phyloP scores from a whole-genome alignment of 1,284 basidiomycete genomes.

The Leccinum solheimii region DNA sequence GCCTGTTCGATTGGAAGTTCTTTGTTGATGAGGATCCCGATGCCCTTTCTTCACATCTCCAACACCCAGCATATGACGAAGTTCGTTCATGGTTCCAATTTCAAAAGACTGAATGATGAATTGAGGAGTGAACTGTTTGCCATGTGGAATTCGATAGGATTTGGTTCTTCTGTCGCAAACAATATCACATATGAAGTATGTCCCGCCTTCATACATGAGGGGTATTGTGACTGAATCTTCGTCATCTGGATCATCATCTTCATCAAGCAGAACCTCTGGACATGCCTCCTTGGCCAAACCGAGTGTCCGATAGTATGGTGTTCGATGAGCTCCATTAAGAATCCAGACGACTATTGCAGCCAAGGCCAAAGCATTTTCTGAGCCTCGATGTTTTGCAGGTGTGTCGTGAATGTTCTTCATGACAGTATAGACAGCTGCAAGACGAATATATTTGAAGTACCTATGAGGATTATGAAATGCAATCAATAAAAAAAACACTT shows the following conservation, averaged over 20 bases:
- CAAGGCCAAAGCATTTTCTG: not conserved
- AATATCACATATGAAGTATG: not conserved
- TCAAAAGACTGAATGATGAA: not conserved
- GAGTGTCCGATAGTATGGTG: not conserved
- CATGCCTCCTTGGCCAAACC: constrained; percentile 2
- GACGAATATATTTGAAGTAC: constrained; percentile 12
- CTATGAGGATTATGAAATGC: not conserved
- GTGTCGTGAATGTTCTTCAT: not conserved
- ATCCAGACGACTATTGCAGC: constrained; percentile 10
- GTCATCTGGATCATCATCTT: not conserved
- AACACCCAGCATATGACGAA: not conserved
- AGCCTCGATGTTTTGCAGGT: not conserved
- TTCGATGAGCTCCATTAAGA: constrained; percentile 4
- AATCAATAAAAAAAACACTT: not conserved
- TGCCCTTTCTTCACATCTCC: not conserved
- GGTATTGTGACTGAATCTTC: not conserved
- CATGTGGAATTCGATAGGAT: not conserved
- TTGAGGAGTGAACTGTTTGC: not conserved
- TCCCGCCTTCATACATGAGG: constrained; percentile 9
- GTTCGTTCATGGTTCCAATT: not conserved
- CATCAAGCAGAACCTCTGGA: not conserved
- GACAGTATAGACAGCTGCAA: not conserved
- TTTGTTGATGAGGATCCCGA: not conserved
- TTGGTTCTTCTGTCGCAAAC: not conserved
- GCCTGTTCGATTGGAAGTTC: not conserved